phyloP scores from a whole-genome alignment of 2,329 filamentous ascomycete species.

The Gaeumannomyces tritici region DNA sequence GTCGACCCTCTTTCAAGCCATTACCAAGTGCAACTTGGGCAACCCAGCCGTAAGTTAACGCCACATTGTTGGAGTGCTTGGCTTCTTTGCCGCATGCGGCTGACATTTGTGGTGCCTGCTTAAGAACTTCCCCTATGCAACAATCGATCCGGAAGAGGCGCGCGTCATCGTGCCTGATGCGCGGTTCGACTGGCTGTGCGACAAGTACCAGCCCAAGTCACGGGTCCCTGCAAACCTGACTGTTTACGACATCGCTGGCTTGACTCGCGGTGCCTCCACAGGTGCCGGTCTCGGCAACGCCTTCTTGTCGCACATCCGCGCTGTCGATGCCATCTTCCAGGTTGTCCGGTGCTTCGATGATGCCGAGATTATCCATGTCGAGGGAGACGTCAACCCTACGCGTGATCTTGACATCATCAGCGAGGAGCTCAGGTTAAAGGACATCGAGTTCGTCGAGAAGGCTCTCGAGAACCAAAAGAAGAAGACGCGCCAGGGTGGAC shows the following conservation, averaged over 20 bases:
- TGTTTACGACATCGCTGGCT: conserved; percentile 95
- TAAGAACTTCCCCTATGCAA: conserved; percentile 96
- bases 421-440: conserved; percentile 93
- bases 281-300: conserved; percentile 96
- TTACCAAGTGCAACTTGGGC: conserved; percentile 93
- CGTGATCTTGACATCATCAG: conserved; percentile 94
- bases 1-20: conserved; percentile 98
- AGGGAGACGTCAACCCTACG: conserved; percentile 93
- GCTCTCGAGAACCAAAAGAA: conserved; percentile 85
- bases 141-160: conserved; percentile 97
- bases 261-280: conserved; percentile 91
- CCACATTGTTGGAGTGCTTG: conserved; percentile 8
- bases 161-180: conserved; percentile 95
- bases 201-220: conserved; percentile 98
- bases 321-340: conserved; percentile 96
- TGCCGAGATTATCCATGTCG: conserved; percentile 98
- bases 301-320: conserved; percentile 97
- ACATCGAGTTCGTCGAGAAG: conserved; percentile 98
- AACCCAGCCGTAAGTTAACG: conserved; percentile 74
- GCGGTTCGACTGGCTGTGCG: conserved; percentile 88
- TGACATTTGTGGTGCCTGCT: conserved; percentile 6
- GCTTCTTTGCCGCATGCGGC: conserved; percentile 5
- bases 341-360: conserved; percentile 97
- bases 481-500: conserved; percentile 88
- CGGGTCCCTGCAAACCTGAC: conserved; percentile 94